A percentile compares a stretch with the other conserved stretches of the same genome.
Conservation (phyloP, 352 stramenopile genomes). For the Phytophthora parvispora region DNA sequence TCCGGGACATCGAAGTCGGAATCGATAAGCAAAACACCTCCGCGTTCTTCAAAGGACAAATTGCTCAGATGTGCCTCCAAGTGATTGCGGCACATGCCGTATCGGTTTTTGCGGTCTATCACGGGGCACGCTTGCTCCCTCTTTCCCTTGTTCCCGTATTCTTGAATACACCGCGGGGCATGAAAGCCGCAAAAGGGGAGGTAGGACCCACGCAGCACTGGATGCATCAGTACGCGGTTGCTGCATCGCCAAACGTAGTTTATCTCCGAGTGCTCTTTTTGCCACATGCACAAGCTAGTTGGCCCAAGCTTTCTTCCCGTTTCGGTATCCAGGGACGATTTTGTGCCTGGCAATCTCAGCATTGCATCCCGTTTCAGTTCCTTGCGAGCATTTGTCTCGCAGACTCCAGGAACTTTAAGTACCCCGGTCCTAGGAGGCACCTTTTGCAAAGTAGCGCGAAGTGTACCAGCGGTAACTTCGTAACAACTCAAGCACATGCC, state of each 20-base stretch:
- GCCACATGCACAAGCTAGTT: conserved; percentile 57
- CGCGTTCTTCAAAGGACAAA: conserved; percentile 60
- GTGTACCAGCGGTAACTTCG: conserved; percentile 47
- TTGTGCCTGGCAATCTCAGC: conserved; percentile 17
- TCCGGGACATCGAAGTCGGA: conserved; percentile 75
- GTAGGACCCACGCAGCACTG: conserved; percentile 56
- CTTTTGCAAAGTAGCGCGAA: conserved; percentile 61
- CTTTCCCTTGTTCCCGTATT: conserved; percentile 59
- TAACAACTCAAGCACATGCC: conserved; percentile 73
- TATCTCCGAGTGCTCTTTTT: conserved; percentile 66
- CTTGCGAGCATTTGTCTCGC: conserved; percentile 25
- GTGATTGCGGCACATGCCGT: conserved; percentile 82
- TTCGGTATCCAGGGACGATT: not conserved
- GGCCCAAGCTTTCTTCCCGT: conserved; percentile 2
- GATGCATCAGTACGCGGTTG: conserved; percentile 72
- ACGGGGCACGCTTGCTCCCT: conserved; percentile 43
- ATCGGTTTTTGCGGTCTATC: conserved; percentile 65
- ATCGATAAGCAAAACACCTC: conserved; percentile 50
- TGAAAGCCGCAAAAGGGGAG: conserved; percentile 80
- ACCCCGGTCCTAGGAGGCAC: conserved; percentile 44
- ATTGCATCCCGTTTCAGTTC: conserved; percentile 26
- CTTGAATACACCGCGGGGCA: conserved; percentile 61
- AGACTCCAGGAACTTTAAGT: conserved; percentile 56
- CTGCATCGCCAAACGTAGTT: conserved; percentile 68
- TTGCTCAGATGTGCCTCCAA: conserved; percentile 69